phyloP scores from a whole-genome alignment of 768 basidiomycete species.

The Boletus reticulatus region DNA sequence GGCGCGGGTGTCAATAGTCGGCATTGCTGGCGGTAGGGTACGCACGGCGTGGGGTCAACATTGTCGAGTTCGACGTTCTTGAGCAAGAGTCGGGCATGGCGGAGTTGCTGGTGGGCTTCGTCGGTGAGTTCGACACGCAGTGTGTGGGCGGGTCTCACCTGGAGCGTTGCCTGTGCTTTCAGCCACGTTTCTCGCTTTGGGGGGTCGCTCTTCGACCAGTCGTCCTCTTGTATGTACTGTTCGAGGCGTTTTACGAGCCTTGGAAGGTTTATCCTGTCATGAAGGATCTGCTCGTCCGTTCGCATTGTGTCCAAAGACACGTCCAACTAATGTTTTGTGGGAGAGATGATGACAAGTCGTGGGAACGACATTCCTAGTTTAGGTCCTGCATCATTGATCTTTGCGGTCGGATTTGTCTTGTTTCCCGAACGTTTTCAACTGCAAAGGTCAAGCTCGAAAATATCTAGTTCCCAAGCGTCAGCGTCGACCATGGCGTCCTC shows the following conservation, averaged over 20 bases:
- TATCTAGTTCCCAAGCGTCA: background rate
- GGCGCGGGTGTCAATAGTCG: background rate
- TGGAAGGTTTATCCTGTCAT: slow-evolving; percentile 68
- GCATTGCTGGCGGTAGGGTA: slow-evolving; percentile 2
- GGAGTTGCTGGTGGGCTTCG: slow-evolving; percentile 39
- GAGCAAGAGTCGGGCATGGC: slow-evolving; percentile 54
- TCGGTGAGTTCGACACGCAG: background rate
- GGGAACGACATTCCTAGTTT: slow-evolving; percentile 27
- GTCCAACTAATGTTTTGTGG: too few relatives aligned
- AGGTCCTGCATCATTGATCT: slow-evolving; percentile 13
- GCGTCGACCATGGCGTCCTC: slow-evolving; percentile 21
- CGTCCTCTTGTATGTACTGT: slow-evolving; percentile 40
- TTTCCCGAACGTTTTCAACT: background rate
- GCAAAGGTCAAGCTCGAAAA: background rate
- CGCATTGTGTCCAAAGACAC: slow-evolving; percentile 23
- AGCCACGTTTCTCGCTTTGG: slow-evolving; percentile 44
- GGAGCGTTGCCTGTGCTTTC: slow-evolving; percentile 51
- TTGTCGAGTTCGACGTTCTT: slow-evolving; percentile 56
- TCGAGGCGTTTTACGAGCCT: slow-evolving; percentile 63
- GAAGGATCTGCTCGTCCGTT: slow-evolving; percentile 34
- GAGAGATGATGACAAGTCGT: background rate
- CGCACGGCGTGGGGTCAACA: slow-evolving; percentile 43
- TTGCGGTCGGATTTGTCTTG: background rate
- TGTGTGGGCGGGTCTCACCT: slow-evolving; percentile 39
- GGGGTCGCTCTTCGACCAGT: slow-evolving; percentile 32